phyloP scores from a whole-genome alignment of 2,329 filamentous ascomycete genomes.

The Cryphonectria radicalis region DNA sequence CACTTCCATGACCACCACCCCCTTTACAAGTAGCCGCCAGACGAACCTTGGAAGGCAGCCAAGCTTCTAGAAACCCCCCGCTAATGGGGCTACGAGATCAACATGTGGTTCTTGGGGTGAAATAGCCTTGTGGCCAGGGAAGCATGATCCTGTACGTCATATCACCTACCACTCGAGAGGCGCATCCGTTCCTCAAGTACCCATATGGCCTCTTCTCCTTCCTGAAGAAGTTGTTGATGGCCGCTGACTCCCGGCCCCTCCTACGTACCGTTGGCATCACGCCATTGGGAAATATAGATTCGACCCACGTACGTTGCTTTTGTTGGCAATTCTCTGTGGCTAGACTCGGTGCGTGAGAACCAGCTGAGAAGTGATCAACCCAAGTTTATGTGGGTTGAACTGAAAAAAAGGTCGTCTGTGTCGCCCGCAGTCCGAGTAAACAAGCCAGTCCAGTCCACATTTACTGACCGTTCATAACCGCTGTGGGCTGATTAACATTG shows the following conservation, averaged over 20 bases:
- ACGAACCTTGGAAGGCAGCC: background rate
- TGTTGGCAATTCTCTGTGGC: background rate
- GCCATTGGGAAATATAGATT: background rate
- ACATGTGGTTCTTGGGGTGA: background rate
- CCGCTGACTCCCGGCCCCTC: background rate
- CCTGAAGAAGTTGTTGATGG: background rate
- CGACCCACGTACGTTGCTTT: background rate
- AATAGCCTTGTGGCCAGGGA: background rate
- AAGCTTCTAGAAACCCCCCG: background rate
- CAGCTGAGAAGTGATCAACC: background rate
- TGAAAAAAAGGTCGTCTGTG: background rate
- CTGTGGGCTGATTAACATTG: background rate
- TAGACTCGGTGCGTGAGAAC: background rate
- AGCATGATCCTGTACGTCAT: background rate
- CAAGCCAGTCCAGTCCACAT: background rate
- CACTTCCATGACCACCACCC: background rate
- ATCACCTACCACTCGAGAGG: background rate
- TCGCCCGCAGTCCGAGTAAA: background rate
- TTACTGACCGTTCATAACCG: background rate
- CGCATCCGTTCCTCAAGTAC: background rate
- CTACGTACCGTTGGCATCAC: background rate
- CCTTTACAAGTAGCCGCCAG: background rate
- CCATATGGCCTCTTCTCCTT: slow-evolving; percentile 2
- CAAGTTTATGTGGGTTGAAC: background rate
- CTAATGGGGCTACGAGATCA: background rate